Conservation (phyloP, 2,329 filamentous ascomycete genomes). For the Colletotrichum chrysophilum region DNA sequence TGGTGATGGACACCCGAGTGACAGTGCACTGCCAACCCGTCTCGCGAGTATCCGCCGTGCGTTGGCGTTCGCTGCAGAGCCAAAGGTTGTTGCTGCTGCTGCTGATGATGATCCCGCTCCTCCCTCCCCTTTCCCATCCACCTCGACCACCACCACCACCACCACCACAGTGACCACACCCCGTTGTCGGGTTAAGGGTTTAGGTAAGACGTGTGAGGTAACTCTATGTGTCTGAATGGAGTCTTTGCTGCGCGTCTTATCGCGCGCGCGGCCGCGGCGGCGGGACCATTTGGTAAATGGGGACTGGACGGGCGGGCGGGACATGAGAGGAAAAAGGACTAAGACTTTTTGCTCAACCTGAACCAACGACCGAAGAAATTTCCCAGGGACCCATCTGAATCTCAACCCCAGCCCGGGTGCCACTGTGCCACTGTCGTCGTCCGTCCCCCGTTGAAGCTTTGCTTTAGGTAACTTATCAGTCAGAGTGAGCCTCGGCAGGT, state of each 20-base stretch:
- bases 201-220: not conserved
- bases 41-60: not conserved
- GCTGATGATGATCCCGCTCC: not conserved
- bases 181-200: not conserved
- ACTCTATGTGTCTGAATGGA: not conserved
- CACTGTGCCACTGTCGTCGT: not conserved
- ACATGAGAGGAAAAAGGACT: not conserved
- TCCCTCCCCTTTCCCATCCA: not conserved
- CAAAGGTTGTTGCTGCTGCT: not conserved
- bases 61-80: not conserved
- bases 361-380: slow-evolving; percentile 6
- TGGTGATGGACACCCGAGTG: not conserved
- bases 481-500: not conserved
- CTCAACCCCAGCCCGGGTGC: not conserved
- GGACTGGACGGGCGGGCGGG: not conserved
- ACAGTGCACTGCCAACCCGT: not conserved
- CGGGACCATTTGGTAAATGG: not conserved
- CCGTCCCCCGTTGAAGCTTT: not conserved
- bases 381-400: slow-evolving; percentile 4
- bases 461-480: not conserved
- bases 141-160: too few species aligned
- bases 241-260: not conserved
- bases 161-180: not conserved
- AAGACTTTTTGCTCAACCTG: not conserved
- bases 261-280: not conserved